Conservation (phyloP, 225 moss, liverwort and hornwort species). For the Physcomitrium patens region DNA sequence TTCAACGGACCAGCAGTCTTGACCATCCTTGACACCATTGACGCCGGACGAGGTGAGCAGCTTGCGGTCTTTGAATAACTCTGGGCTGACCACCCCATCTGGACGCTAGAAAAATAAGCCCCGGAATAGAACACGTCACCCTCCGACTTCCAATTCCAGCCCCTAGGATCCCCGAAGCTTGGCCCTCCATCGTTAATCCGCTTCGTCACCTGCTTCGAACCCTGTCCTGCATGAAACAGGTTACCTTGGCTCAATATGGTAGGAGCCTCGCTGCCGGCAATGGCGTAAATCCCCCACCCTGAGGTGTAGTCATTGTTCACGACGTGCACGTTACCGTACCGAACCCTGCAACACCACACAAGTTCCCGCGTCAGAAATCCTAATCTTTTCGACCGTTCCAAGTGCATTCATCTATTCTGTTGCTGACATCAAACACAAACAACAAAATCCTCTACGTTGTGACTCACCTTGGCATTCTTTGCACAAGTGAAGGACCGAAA, state of each 20-base stretch:
- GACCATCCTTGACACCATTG: conserved; percentile 18
- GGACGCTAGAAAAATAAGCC: conserved; percentile 11
- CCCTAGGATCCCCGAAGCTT: background rate
- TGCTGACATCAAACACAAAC: no score
- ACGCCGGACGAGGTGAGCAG: conserved; percentile 15
- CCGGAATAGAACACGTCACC: conserved; percentile 35
- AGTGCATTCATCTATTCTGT: no score
- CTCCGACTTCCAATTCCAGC: conserved; percentile 39
- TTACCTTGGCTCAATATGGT: conserved; percentile 57
- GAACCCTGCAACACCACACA: conserved; percentile 24
- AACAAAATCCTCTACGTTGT: no score
- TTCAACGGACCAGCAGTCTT: conserved; percentile 14
- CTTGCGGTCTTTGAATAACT: conserved; percentile 24
- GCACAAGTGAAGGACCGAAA: conserved; percentile 56
- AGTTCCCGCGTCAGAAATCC: no score
- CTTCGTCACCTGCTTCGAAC: conserved; percentile 53
- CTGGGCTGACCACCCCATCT: background rate
- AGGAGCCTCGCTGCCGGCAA: conserved; percentile 46
- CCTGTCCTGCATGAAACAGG: conserved; percentile 23
- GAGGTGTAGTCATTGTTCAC: conserved; percentile 60
- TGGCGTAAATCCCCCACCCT: conserved; percentile 53
- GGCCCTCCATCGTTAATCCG: conserved; percentile 36
- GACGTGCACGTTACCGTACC: conserved; percentile 51
- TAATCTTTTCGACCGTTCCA: no score
- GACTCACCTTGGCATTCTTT: conserved; percentile 53